Base-by-base conservation (phyloP, 805 yeast species). In the Wickerhamiella domercqiae region DNA sequence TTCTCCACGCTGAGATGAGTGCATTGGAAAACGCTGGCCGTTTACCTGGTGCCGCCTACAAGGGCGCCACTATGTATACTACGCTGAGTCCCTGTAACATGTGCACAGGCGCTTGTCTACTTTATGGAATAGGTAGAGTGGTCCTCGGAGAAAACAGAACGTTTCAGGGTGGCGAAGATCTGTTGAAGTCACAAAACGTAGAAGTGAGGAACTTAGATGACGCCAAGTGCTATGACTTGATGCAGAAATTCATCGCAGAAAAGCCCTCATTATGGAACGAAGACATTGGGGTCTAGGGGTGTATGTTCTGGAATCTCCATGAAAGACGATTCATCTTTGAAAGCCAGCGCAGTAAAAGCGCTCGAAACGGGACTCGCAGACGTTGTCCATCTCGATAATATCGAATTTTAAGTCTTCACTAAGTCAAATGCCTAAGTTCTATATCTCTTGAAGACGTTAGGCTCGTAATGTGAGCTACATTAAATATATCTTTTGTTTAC, bases 71-170 rank as follows among this genome's bases (percentile, higher is more conserved):
- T 17, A 70, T 83, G 70, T 87, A 84, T 61, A 84, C 96, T 21
- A 80, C 95, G 0, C 63, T 87, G 47, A 80, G 94, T 5, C 96
- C 97, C 3, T 87, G 97, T 56, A 69, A 75, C 47, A 87, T 87
- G 96, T 87, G 97, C 56, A 72, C 90, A 3, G 97, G 97, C 16
- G 93, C 96, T 4, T 79, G 87, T 45, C 52, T 87, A 37, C 64
- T 87, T 67, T 87, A 84, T 60, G 94, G 94, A 29, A 69, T 87
- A 47, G 75, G 77, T 50, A 68, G 96, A 45, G 78, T 82, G 30
- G 96, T 87, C 0, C 50, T 84, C 57, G 95, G 95, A 21, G 98
- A 87, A 55, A 84, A 84, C 59, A 70, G 61, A 39, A 87, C 78
- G 21, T 87, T 79, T 49, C 47, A 67, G 24, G 95, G 96, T 9